These are phyloP conservation scores for Colletotrichum horii DNA, from an alignment of 2,329 filamentous ascomycete genomes.

Conservation along the genomic window DNA sequence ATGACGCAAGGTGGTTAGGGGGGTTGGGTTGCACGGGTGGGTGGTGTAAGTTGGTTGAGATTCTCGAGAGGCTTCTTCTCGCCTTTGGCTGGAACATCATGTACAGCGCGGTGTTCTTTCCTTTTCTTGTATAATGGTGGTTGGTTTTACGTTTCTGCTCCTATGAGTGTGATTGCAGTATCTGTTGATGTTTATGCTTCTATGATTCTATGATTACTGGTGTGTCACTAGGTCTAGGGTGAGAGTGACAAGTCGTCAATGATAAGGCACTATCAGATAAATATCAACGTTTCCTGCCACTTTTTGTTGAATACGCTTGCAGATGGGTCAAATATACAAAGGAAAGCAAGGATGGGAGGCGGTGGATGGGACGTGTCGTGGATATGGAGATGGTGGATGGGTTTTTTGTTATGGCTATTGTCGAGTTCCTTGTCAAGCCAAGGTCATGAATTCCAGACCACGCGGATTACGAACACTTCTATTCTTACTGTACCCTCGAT, in stretches of 20 bases:
- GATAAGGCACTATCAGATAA: no score
- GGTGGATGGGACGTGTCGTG: background rate
- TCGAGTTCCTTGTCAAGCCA: background rate
- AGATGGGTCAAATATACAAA: accelerated
- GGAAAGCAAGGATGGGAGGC: accelerated
- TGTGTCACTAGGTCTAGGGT: no score
- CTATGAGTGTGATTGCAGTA: no score
- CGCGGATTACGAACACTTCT: accelerated
- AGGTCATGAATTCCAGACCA: no score
- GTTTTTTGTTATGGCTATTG: background rate
- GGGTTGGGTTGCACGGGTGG: background rate
- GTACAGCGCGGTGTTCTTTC: no score
- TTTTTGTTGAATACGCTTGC: accelerated
- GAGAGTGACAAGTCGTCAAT: no score
- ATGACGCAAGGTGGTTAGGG: background rate
- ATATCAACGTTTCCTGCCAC: accelerated
- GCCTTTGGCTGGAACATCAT: no score
- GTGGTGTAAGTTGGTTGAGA: background rate
- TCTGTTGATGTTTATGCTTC: no score
- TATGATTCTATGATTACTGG: no score
- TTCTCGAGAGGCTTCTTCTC: background rate
- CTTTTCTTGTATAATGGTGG: no score
- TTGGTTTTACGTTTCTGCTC: no score
- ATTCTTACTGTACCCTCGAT: background rate
- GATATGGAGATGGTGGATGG: background rate